These are phyloP conservation scores for Colletotrichum chlorophyti DNA, from an alignment of 2,329 filamentous ascomycete genomes.

Conservation along the genomic window DNA sequence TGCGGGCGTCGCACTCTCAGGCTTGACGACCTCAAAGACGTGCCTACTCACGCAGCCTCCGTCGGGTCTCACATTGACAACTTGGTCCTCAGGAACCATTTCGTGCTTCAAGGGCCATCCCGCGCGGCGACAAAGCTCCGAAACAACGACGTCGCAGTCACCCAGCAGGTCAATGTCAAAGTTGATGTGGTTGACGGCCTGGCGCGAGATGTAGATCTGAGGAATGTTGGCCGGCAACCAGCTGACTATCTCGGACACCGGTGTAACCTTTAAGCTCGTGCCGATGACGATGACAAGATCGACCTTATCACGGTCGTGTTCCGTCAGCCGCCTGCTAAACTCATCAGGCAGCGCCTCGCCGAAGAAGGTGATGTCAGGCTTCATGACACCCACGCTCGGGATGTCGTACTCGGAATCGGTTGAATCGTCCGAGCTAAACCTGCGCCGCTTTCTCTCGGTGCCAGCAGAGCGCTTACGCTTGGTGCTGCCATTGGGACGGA, in stretches of 20 bases:
- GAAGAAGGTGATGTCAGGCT: constrained; percentile 98
- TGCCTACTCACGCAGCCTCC: constrained; percentile 53
- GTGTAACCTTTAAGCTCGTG: constrained; percentile 93
- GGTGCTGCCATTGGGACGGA: constrained; percentile 42
- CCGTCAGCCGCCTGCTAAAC: constrained; percentile 82
- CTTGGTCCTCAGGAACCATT: constrained; percentile 77
- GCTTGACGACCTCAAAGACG: constrained; percentile 38
- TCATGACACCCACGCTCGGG: constrained; percentile 82
- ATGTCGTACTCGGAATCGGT: constrained; percentile 60
- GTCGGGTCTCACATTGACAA: constrained; percentile 60
- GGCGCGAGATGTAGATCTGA: constrained; percentile 88
- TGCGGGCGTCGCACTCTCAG: not conserved
- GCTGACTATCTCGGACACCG: constrained; percentile 89
- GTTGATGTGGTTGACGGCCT: constrained; percentile 85
- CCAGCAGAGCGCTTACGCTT: constrained; percentile 50
- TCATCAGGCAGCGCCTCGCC: constrained; percentile 86
- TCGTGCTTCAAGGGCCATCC: constrained; percentile 83
- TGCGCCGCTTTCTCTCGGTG: constrained; percentile 45
- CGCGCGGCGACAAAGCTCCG: constrained; percentile 82
- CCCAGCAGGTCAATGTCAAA: constrained; percentile 98
- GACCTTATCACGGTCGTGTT: constrained; percentile 78
- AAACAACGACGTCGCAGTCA: constrained; percentile 89
- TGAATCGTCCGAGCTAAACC: constrained; percentile 43
- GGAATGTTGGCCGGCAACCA: constrained; percentile 81
- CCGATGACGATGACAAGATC: constrained; percentile 96